Evolutionary conservation across 1,284 basidiomycete genomes (phyloP).

Genomic region (Sparassis latifolia): DNA sequence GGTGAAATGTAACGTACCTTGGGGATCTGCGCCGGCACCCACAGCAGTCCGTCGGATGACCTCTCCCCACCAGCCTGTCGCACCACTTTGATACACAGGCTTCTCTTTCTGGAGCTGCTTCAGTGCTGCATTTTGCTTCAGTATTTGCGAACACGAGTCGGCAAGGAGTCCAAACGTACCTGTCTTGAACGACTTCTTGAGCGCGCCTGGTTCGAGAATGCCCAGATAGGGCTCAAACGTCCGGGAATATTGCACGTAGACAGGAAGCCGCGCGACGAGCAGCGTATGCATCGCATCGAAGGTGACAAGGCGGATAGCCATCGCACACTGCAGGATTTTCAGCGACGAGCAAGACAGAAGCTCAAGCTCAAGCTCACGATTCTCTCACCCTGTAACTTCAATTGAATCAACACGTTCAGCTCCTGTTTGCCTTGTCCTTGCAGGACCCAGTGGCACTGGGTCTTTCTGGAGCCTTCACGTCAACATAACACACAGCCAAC

Average conservation of each 20-base stretch:
- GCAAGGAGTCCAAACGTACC: slow-evolving; percentile 30
- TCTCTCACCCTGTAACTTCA: too few species aligned
- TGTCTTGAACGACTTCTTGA: slow-evolving; percentile 62
- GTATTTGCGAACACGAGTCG: neutral
- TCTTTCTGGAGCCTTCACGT: too few species aligned
- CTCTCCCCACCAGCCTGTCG: slow-evolving; percentile 62
- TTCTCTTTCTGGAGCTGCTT: slow-evolving; percentile 50
- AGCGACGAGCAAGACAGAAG: too few species aligned
- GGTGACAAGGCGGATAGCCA: slow-evolving; percentile 50
- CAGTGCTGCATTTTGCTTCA: slow-evolving; percentile 40
- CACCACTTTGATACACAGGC: slow-evolving; percentile 47
- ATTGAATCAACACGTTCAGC: too few species aligned
- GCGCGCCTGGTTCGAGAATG: slow-evolving; percentile 38
- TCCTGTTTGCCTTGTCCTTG: too few species aligned
- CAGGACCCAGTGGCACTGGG: too few species aligned
- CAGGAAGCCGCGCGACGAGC: slow-evolving; percentile 54
- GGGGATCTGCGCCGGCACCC: slow-evolving; percentile 57
- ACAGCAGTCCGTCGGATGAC: slow-evolving; percentile 67
- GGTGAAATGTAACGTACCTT: slow-evolving; percentile 28
- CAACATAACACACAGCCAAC: too few species aligned
- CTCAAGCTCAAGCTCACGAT: too few species aligned
- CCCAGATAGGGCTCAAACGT: slow-evolving; percentile 62
- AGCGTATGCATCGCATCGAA: slow-evolving; percentile 72
- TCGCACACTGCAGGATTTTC: slow-evolving; percentile 22
- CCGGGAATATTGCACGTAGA: slow-evolving; percentile 64